phyloP scores from a whole-genome alignment of 2,329 filamentous ascomycete species.

The Pseudopyrenochaeta lycopersici region DNA sequence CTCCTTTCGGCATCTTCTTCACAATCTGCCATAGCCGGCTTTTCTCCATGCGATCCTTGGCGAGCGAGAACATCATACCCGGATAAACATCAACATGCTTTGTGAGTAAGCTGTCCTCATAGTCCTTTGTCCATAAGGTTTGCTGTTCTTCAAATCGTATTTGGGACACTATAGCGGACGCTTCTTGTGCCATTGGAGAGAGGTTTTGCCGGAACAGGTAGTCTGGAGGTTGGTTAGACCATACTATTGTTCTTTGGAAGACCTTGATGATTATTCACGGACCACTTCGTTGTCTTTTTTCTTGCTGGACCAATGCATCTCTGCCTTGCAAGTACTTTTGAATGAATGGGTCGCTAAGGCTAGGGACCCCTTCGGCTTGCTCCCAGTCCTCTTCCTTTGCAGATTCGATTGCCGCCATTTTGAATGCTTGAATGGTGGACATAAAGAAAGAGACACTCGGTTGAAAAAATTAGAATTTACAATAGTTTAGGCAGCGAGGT shows the following conservation, averaged over 20 bases:
- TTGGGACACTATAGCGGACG: slow-evolving; percentile 79
- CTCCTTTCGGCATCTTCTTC: slow-evolving; percentile 86
- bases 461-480: slow-evolving; percentile 1
- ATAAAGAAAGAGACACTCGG: background rate
- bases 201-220: slow-evolving; percentile 76
- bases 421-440: background rate
- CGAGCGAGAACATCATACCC: slow-evolving; percentile 92
- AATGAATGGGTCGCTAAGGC: slow-evolving; percentile 74
- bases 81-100: slow-evolving; percentile 75
- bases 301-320: slow-evolving; percentile 78
- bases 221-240: slow-evolving; percentile 60
- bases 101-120: slow-evolving; percentile 74
- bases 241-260: background rate
- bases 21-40: slow-evolving; percentile 89
- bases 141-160: slow-evolving; percentile 81
- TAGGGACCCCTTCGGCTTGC: slow-evolving; percentile 52
- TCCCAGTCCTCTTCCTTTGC: slow-evolving; percentile 50
- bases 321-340: slow-evolving; percentile 82
- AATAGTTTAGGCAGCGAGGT: slow-evolving; percentile 4
- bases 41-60: slow-evolving; percentile 84
- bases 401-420: slow-evolving; percentile 31
- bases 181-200: slow-evolving; percentile 79
- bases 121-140: slow-evolving; percentile 77
- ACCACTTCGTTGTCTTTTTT: slow-evolving; percentile 85
- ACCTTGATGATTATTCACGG: slow-evolving; percentile 36